Evolutionary conservation across 257 asterid genomes (phyloP).

Genomic region (Ilex aquifolium): DNA sequence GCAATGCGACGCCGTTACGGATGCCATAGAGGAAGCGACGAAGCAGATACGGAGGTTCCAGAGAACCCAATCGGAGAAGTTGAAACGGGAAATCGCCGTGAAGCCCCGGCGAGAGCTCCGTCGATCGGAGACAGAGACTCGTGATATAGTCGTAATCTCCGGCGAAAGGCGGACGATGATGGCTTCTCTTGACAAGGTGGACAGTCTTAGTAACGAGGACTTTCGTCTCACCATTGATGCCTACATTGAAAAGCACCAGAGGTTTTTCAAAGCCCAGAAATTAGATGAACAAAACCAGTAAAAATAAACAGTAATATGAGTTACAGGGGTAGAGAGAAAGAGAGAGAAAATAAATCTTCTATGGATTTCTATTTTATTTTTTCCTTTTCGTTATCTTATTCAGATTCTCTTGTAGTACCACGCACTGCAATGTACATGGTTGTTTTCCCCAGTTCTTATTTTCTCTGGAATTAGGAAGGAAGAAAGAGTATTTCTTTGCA

Average conservation of each 20-base stretch:
- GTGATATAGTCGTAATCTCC: constrained; percentile 11
- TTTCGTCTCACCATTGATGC: neutral
- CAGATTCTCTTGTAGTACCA: too few relatives aligned
- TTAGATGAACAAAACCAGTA: too few relatives aligned
- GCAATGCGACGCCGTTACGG: constrained; percentile 34
- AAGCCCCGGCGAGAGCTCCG: constrained; percentile 36
- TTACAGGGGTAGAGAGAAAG: too few relatives aligned
- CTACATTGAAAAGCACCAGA: neutral
- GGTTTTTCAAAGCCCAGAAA: neutral
- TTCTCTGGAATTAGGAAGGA: too few relatives aligned
- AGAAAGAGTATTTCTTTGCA: too few relatives aligned
- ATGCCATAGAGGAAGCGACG: constrained; percentile 51
- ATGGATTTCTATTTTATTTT: too few relatives aligned
- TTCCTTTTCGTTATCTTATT: too few relatives aligned
- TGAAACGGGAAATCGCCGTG: constrained; percentile 45
- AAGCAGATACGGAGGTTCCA: constrained; percentile 52
- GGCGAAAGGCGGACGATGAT: constrained; percentile 5
- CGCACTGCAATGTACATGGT: too few relatives aligned
- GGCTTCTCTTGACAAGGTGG: constrained; percentile 27
- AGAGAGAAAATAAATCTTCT: too few relatives aligned
- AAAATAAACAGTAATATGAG: too few relatives aligned
- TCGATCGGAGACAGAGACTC: constrained; percentile 52
- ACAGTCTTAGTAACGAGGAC: constrained; percentile 37
- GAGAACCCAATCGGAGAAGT: constrained; percentile 72
- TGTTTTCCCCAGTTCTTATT: too few relatives aligned